phyloP scores from a whole-genome alignment of 148 eudicot genomes.

The Chenopodium album region DNA sequence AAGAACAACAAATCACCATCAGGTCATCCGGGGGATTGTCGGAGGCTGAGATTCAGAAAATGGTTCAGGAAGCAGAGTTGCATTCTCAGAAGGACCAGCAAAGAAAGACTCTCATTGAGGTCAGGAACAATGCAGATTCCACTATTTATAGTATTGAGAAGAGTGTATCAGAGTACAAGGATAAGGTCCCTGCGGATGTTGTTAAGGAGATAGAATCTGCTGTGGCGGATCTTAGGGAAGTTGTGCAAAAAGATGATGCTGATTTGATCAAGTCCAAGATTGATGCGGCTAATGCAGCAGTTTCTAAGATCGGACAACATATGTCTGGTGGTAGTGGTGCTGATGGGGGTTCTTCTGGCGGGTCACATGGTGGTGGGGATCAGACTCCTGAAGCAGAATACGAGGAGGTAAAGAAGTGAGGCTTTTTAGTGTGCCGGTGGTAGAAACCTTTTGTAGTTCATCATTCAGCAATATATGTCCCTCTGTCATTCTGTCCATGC shows the following conservation, averaged over 20 bases:
- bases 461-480: background rate
- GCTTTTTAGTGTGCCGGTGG: background rate
- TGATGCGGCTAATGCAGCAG: constrained; percentile 47
- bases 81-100: constrained; percentile 49
- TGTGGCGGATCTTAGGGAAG: constrained; percentile 36
- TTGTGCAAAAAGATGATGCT: constrained; percentile 33
- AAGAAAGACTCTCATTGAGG: constrained; percentile 40
- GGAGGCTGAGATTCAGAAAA: constrained; percentile 44
- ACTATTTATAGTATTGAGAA: constrained; percentile 50
- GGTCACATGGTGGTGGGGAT: constrained; percentile 44
- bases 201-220: constrained; percentile 45
- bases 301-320: constrained; percentile 52
- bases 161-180: constrained; percentile 47
- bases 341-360: constrained; percentile 7
- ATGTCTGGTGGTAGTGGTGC: constrained; percentile 35
- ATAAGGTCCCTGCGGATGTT: constrained; percentile 36
- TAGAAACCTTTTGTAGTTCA: background rate
- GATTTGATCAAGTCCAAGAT: constrained; percentile 48
- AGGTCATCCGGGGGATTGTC: constrained; percentile 50
- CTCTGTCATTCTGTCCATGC: no score
- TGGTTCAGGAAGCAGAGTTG: constrained; percentile 54
- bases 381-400: constrained; percentile 54
- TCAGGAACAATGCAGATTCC: constrained; percentile 44
- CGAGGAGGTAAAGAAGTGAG: constrained; percentile 48
- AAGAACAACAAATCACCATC: constrained; percentile 45